Conservation (phyloP, 768 basidiomycete genomes). For the Tricholoma sp. region DNA sequence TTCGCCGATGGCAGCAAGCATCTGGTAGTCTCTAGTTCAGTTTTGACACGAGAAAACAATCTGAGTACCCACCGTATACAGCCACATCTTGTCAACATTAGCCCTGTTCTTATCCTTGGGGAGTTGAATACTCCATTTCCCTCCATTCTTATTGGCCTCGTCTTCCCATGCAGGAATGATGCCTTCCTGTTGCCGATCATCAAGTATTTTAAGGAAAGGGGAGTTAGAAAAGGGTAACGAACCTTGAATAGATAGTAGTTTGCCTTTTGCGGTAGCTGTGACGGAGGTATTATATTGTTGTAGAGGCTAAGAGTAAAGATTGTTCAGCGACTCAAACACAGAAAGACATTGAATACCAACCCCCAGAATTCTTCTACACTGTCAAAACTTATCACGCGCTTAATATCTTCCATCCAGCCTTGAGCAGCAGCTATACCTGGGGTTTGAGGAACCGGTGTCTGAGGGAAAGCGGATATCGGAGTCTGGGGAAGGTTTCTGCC, state of each 20-base stretch:
- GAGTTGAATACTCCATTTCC: constrained; percentile 98
- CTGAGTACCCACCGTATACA: constrained; percentile 72
- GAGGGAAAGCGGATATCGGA: constrained; percentile 70
- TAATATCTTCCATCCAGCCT: constrained; percentile 99
- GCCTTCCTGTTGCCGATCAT: constrained; percentile 55
- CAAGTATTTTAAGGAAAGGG: background rate
- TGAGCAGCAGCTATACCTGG: constrained; percentile 69
- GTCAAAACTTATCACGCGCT: constrained; percentile 92
- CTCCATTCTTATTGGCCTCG: constrained; percentile 92
- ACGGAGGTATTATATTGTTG: constrained; percentile 97
- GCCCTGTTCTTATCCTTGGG: constrained; percentile 89
- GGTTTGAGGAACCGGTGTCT: constrained; percentile 68
- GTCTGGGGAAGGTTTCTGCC: constrained; percentile 85
- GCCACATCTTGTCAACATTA: constrained; percentile 93
- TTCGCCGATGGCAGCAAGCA: constrained; percentile 99
- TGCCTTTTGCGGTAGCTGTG: constrained; percentile 89
- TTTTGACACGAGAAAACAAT: background rate
- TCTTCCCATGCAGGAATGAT: constrained; percentile 99
- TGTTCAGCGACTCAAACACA: constrained; percentile 8
- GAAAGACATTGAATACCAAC: constrained; percentile 36
- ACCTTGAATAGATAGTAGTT: constrained; percentile 99
- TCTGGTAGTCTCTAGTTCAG: constrained; percentile 45
- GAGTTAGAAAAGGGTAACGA: constrained; percentile 15
- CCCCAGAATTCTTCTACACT: constrained; percentile 99
- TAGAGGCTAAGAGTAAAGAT: constrained; percentile 56